phyloP scores from a whole-genome alignment of 805 yeast genomes.

The Brettanomyces naardenensis region DNA sequence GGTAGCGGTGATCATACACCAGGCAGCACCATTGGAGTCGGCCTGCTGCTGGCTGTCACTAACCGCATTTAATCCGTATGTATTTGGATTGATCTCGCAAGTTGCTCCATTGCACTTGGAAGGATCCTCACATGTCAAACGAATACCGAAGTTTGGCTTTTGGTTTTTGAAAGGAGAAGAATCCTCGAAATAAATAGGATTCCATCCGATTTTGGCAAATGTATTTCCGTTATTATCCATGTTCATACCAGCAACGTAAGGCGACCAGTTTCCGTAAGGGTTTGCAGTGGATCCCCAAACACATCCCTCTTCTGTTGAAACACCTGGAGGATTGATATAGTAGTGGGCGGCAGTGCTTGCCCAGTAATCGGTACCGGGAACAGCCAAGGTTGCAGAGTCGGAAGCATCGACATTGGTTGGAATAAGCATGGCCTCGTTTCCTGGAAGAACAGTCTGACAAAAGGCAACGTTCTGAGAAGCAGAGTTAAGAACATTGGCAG shows the following conservation, averaged over 20 bases:
- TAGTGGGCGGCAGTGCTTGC: slow-evolving; percentile 82
- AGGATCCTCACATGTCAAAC: slow-evolving; percentile 64
- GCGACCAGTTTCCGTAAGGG: slow-evolving; percentile 86
- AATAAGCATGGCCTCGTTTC: slow-evolving; percentile 89
- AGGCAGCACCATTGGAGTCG: slow-evolving; percentile 48
- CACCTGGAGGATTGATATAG: slow-evolving; percentile 80
- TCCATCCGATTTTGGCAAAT: slow-evolving; percentile 83
- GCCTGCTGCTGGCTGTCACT: slow-evolving; percentile 30
- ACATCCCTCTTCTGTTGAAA: slow-evolving; percentile 67
- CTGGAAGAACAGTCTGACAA: slow-evolving; percentile 91
- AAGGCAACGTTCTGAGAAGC: slow-evolving; percentile 62
- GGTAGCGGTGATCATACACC: slow-evolving; percentile 76
- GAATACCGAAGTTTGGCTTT: slow-evolving; percentile 62
- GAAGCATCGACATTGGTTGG: slow-evolving; percentile 63
- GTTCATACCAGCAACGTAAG: slow-evolving; percentile 90
- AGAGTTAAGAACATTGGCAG: slow-evolving; percentile 48
- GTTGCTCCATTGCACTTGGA: slow-evolving; percentile 64
- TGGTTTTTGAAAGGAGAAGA: slow-evolving; percentile 43
- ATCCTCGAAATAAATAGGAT: slow-evolving; percentile 70
- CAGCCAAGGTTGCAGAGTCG: slow-evolving; percentile 53
- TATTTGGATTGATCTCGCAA: slow-evolving; percentile 77
- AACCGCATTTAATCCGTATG: slow-evolving; percentile 47
- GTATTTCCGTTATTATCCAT: slow-evolving; percentile 64
- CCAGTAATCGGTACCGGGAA: slow-evolving; percentile 80
- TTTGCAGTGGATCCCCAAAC: slow-evolving; percentile 69